Evolutionary conservation across 164 flowering plant genomes (phyloP).

Genomic region (Umbilicus rupestris): DNA sequence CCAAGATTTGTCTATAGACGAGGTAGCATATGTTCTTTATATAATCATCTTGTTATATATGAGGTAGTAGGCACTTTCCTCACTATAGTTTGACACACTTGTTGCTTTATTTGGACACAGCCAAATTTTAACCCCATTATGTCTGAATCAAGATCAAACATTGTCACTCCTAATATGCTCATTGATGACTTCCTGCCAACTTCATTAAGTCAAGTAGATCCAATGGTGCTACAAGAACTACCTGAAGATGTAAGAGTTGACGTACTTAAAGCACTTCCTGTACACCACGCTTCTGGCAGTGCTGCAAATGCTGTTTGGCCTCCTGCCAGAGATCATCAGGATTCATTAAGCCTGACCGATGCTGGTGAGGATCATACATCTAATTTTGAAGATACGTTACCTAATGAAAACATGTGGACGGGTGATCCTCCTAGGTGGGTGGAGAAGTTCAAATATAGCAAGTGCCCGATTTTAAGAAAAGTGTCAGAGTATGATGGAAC

Average conservation of each 20-base stretch:
- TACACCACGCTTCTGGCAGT: conserved; percentile 39
- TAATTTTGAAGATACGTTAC: conserved; percentile 11
- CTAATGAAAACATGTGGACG: conserved; percentile 36
- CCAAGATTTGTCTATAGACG: background rate
- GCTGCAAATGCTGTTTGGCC: conserved; percentile 16
- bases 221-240: conserved; percentile 53
- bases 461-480: conserved; percentile 27
- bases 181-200: background rate
- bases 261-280: conserved; percentile 58
- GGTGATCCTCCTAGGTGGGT: conserved; percentile 88
- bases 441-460: conserved; percentile 46
- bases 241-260: conserved; percentile 67
- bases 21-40: conserved; percentile 1
- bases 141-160: background rate
- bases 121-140: background rate
- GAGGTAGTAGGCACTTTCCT: background rate
- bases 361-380: conserved; percentile 10
- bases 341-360: conserved; percentile 1
- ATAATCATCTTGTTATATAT: background rate
- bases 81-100: background rate
- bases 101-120: conserved; percentile 14
- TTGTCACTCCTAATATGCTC: background rate
- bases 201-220: conserved; percentile 79
- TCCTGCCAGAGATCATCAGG: conserved; percentile 14
- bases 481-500: conserved; percentile 43